Percentiles rank a stretch among this genome's conserved stretches.
These are phyloP conservation scores for Trichoderma polysporum DNA, from an alignment of 2,329 filamentous ascomycete genomes.

Conservation along the genomic window DNA sequence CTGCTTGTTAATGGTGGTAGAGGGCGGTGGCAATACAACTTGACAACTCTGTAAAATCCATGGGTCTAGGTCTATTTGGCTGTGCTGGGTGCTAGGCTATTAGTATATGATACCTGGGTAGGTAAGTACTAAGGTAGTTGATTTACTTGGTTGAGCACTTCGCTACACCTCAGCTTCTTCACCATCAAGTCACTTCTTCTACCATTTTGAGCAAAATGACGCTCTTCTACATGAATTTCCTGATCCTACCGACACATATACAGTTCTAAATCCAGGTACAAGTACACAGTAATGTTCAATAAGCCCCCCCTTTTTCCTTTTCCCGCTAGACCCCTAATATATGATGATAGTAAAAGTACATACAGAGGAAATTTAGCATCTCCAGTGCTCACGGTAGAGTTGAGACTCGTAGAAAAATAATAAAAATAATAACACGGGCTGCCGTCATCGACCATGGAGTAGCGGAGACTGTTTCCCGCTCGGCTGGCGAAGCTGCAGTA, in stretches of 20 bases:
- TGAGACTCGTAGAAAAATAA: constrained; percentile 21
- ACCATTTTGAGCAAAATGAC: neutral
- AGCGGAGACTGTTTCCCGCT: neutral
- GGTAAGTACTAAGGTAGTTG: too few relatives aligned
- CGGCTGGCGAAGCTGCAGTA: neutral
- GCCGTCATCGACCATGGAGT: neutral
- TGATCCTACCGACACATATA: constrained; percentile 13
- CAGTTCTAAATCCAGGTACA: constrained; percentile 21
- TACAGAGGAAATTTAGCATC: constrained; percentile 14
- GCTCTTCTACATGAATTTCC: constrained; percentile 12
- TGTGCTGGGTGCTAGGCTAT: neutral
- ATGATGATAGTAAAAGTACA: constrained; percentile 19
- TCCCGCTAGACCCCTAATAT: constrained; percentile 5
- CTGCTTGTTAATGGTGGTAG: neutral
- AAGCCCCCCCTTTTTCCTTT: neutral
- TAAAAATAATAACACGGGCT: neutral
- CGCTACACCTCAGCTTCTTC: neutral
- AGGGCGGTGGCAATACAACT: neutral
- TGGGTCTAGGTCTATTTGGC: neutral
- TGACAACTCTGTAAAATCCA: neutral
- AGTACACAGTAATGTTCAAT: constrained; percentile 18
- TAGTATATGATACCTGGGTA: too few relatives aligned
- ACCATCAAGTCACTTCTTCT: neutral
- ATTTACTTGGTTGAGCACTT: too few relatives aligned
- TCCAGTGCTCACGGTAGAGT: constrained; percentile 21